A percentile compares a stretch with the other conserved stretches of the same genome.
These are phyloP conservation scores for Blastobotrys aristatus DNA, from an alignment of 1,139 yeast genomes.

Conservation along the genomic window DNA sequence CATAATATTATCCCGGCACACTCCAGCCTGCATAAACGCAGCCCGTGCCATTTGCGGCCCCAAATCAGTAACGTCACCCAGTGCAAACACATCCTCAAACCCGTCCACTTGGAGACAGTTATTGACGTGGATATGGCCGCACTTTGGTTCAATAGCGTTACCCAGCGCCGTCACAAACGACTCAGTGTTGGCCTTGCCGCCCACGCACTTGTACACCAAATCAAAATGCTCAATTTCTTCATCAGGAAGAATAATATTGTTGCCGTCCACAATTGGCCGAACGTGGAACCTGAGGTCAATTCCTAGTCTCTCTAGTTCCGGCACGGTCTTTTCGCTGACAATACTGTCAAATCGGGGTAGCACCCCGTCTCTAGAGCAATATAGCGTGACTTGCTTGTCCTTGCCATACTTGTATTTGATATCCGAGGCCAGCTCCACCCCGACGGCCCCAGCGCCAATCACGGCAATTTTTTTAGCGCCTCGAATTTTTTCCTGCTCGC, in stretches of 20 bases:
- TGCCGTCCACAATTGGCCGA: constrained; percentile 12
- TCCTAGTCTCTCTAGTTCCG: constrained; percentile 13
- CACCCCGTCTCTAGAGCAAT: constrained; percentile 17
- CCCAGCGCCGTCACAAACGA: constrained; percentile 12
- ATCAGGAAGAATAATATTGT: constrained; percentile 1
- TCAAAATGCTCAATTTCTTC: constrained; percentile 17
- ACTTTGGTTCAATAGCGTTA: constrained; percentile 11
- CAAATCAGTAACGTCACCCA: constrained; percentile 23
- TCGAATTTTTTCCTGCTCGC: constrained; percentile 14
- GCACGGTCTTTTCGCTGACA: constrained; percentile 17
- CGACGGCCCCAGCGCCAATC: constrained; percentile 28
- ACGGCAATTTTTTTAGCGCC: constrained; percentile 22
- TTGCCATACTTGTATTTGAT: constrained; percentile 23
- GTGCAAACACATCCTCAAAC: constrained; percentile 19
- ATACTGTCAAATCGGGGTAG: constrained; percentile 17
- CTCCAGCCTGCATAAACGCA: constrained; percentile 17
- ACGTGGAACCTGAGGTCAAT: constrained; percentile 17
- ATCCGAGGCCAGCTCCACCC: constrained; percentile 27
- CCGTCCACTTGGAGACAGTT: constrained; percentile 20
- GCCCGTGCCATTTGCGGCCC: constrained; percentile 23
- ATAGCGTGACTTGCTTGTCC: constrained; percentile 18
- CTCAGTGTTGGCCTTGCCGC: constrained; percentile 16
- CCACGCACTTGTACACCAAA: constrained; percentile 20
- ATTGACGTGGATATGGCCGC: constrained; percentile 18
- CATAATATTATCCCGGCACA: constrained; percentile 17